A percentile compares a stretch with the other conserved stretches of the same genome.
Evolutionary conservation across 345 rosid species (phyloP).

Genomic region (Camelina laxa): DNA sequence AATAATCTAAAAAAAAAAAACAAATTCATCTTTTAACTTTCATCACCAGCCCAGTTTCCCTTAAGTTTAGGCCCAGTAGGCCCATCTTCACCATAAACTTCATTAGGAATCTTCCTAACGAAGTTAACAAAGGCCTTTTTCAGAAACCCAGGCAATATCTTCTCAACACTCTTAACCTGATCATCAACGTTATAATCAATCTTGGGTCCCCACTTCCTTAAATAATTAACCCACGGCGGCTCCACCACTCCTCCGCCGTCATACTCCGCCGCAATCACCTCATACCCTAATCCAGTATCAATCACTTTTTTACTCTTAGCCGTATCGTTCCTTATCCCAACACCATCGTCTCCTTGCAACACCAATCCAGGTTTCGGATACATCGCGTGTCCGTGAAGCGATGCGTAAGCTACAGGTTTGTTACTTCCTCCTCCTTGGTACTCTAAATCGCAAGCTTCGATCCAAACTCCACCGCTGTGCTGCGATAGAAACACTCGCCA

Average conservation of each 20-base stretch:
- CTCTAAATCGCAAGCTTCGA: slow-evolving; percentile 67
- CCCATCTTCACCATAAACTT: slow-evolving; percentile 78
- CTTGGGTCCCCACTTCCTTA: slow-evolving; percentile 82
- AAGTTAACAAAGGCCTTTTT: slow-evolving; percentile 58
- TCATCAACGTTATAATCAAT: slow-evolving; percentile 55
- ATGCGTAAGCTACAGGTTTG: slow-evolving; percentile 63
- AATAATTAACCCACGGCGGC: slow-evolving; percentile 72
- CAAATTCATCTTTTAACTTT: slow-evolving; percentile 39
- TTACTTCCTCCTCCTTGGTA: slow-evolving; percentile 52
- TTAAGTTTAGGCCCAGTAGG: slow-evolving; percentile 85
- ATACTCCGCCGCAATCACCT: slow-evolving; percentile 64
- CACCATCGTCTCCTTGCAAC: slow-evolving; percentile 62
- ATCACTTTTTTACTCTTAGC: slow-evolving; percentile 56
- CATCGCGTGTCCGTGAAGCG: slow-evolving; percentile 82
- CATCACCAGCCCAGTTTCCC: slow-evolving; percentile 70
- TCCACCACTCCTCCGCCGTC: slow-evolving; percentile 45
- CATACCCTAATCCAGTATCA: slow-evolving; percentile 54
- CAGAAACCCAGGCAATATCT: slow-evolving; percentile 52
- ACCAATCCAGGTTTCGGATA: slow-evolving; percentile 75
- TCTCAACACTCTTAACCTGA: slow-evolving; percentile 51
- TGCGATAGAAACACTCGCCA: slow-evolving; percentile 59
- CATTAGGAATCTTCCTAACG: slow-evolving; percentile 55
- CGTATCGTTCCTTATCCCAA: slow-evolving; percentile 79
- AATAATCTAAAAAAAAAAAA: neutral
- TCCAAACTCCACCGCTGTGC: slow-evolving; percentile 78